Conservation (phyloP, 148 eudicot species). For the Heliosperma pusillum region DNA sequence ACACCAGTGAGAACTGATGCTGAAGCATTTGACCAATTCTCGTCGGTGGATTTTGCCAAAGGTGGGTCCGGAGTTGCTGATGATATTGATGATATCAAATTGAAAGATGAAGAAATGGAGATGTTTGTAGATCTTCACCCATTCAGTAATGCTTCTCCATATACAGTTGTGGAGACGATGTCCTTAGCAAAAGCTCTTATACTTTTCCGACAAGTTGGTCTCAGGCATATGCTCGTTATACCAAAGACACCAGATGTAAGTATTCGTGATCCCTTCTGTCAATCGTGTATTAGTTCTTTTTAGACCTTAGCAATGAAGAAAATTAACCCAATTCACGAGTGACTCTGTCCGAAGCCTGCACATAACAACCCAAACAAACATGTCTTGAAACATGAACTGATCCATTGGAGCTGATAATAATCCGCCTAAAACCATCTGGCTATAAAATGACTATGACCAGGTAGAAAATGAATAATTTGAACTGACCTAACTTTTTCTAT, state of each 20-base stretch:
- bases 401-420: too few relatives aligned
- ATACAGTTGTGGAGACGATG: slow-evolving; percentile 86
- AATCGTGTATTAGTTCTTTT: not conserved
- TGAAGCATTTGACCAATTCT: slow-evolving; percentile 48
- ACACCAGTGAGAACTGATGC: slow-evolving; percentile 37
- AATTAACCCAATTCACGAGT: too few relatives aligned
- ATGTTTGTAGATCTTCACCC: slow-evolving; percentile 91
- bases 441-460: too few relatives aligned
- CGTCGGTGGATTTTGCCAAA: slow-evolving; percentile 75
- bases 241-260: slow-evolving; percentile 71
- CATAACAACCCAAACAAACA: too few relatives aligned
- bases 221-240: slow-evolving; percentile 81
- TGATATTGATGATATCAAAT: slow-evolving; percentile 51
- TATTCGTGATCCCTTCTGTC: slow-evolving; percentile 7
- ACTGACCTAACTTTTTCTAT: too few relatives aligned
- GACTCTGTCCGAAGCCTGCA: too few relatives aligned
- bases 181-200: slow-evolving; percentile 85
- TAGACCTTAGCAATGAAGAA: not conserved
- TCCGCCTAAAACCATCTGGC: not conserved
- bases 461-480: too few relatives aligned
- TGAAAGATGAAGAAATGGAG: slow-evolving; percentile 82
- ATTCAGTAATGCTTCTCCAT: slow-evolving; percentile 79
- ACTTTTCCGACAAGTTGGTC: slow-evolving; percentile 89
- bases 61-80: slow-evolving; percentile 56
- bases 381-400: too few relatives aligned